Base-by-base conservation (phyloP, 2,329 filamentous ascomycete species). In the Apiospora phragmitis region DNA sequence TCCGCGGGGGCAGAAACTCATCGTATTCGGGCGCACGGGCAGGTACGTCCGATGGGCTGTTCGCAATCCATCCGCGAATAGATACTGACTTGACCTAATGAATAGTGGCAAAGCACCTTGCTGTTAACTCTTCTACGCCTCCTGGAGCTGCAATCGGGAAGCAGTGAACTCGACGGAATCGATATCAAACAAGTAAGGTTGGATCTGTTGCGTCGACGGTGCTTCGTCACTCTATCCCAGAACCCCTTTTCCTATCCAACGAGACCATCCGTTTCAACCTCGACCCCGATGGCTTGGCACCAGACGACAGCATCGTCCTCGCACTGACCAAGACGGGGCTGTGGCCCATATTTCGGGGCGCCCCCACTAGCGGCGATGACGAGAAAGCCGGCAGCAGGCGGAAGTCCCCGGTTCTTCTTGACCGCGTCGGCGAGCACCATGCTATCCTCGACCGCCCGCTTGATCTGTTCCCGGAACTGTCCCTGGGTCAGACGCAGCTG, bases 11-110 rank as follows among this genome's bases (percentile, higher is more conserved):
- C 80, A 87, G 73, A 84, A 85, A 74, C 76, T 86, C n/a, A 80
- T 84, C 3, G 80, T 90, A 6, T 87, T 85, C 59, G 88, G 88
- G 1, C 82, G 87, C 2, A 90, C 84, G 32, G 87, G 85, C 71
- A 84, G 82, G 83, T 82, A 75, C 75, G 78, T 45, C 43, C 18
- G 1, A 45, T 2, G 8, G 2, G 2, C 43, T 18, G 21, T 14
- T 16, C 43, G 16, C 43, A 21, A 29, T 66, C 51, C 62, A 18
- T 1, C 26, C 21, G 9, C 11, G 0, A 7, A 11, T 18, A 5
- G 7, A 5, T 29, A 29, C 51, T 59, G 24, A 59, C 51, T 59
- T 62, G n/a, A n/a, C 6, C 43, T 6, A 1, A 21, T 5, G 4
- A 6, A 18, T 5, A 83, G 82, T 69, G 83, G 83, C 0, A 85